phyloP scores from a whole-genome alignment of 495 filamentous ascomycete species.

The Jackrogersella multiformis region DNA sequence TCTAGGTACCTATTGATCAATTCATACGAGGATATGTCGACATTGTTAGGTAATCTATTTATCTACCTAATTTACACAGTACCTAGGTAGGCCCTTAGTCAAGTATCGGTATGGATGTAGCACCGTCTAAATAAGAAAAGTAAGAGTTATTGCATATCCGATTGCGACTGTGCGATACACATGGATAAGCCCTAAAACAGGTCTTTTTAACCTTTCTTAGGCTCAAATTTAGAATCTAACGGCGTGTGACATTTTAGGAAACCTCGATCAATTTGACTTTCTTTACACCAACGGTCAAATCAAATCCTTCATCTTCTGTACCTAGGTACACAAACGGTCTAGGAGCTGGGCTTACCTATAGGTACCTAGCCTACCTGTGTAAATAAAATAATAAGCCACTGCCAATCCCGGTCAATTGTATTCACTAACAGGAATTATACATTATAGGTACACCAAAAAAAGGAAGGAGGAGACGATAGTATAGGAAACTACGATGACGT shows the following conservation, averaged over 20 bases:
- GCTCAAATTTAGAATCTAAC: neutral
- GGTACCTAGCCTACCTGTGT: too few relatives aligned
- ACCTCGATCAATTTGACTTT: conserved; percentile 3
- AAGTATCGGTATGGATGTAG: conserved; percentile 19
- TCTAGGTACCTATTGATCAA: too few relatives aligned
- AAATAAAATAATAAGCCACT: too few relatives aligned
- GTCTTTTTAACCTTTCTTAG: too few relatives aligned
- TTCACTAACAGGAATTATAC: neutral
- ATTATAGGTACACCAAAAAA: neutral
- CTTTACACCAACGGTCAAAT: conserved; percentile 30
- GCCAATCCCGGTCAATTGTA: neutral
- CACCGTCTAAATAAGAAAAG: conserved; percentile 38
- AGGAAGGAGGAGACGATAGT: neutral
- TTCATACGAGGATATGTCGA: too few relatives aligned
- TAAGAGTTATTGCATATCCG: conserved; percentile 28
- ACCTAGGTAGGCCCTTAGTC: conserved; percentile 5
- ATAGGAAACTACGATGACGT: conserved; percentile 28
- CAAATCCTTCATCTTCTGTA: conserved; percentile 3
- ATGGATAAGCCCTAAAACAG: too few relatives aligned
- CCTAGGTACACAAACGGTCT: conserved; percentile 33
- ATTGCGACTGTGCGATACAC: conserved; percentile 1
- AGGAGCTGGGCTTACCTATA: too few relatives aligned
- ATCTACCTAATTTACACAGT: too few relatives aligned
- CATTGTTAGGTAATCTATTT: too few relatives aligned
- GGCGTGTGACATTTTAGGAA: neutral